These are phyloP conservation scores for Patellifolia procumbens DNA, from an alignment of 179 eudicot species.

Conservation along the genomic window DNA sequence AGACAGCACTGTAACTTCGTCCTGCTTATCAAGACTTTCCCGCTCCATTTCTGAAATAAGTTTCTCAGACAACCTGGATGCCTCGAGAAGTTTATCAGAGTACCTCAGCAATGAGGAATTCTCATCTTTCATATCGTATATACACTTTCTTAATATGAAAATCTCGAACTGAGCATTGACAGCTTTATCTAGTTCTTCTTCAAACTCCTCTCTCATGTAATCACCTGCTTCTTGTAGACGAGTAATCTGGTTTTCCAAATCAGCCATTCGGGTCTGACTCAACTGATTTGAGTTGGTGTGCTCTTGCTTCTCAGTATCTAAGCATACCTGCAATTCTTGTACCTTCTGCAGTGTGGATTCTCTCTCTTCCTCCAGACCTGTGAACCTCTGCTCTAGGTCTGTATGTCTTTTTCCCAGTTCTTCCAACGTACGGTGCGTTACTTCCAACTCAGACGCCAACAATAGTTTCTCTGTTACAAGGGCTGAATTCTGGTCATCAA, in stretches of 20 bases:
- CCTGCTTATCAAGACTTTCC: constrained; percentile 52
- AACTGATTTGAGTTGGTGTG: constrained; percentile 42
- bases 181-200: constrained; percentile 64
- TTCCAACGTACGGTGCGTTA: constrained; percentile 46
- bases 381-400: constrained; percentile 58
- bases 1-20: constrained; percentile 51
- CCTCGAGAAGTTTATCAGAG: constrained; percentile 61
- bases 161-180: constrained; percentile 66
- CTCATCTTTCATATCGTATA: constrained; percentile 58
- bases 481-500: constrained; percentile 56
- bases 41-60: constrained; percentile 54
- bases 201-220: constrained; percentile 51
- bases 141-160: constrained; percentile 51
- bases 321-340: constrained; percentile 49
- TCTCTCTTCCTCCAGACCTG: constrained; percentile 57
- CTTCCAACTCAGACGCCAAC: constrained; percentile 51
- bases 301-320: constrained; percentile 62
- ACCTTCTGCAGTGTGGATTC: constrained; percentile 43
- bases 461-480: constrained; percentile 54
- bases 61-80: constrained; percentile 56
- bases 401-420: constrained; percentile 50
- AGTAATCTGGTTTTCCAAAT: constrained; percentile 45
- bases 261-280: constrained; percentile 45
- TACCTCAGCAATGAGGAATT: constrained; percentile 46
- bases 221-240: constrained; percentile 52